Evolutionary conservation across 2,329 filamentous ascomycete species (phyloP).

Genomic region (Sporothrix pallida): DNA sequence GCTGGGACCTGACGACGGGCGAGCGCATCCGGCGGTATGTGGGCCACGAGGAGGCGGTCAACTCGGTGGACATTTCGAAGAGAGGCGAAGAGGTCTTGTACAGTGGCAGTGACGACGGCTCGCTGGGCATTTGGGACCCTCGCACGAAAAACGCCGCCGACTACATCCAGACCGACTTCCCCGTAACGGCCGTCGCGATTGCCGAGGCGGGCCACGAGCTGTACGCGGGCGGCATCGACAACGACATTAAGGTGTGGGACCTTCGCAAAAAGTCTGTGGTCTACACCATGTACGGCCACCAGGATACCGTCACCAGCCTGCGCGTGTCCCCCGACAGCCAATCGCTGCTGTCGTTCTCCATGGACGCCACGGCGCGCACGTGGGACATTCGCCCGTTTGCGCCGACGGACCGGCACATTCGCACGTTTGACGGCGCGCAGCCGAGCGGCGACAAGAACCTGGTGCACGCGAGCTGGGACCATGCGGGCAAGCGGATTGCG

Average conservation of each 20-base stretch:
- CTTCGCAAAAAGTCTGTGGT: conserved; percentile 86
- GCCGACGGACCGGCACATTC: conserved; percentile 80
- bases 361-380: conserved; percentile 91
- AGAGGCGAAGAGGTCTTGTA: conserved; percentile 89
- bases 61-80: conserved; percentile 84
- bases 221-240: conserved; percentile 93
- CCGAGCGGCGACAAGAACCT: conserved; percentile 90
- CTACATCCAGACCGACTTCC: conserved; percentile 88
- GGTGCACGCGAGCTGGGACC: conserved; percentile 87
- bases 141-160: conserved; percentile 86
- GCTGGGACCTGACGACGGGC: conserved; percentile 94
- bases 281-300: conserved; percentile 87
- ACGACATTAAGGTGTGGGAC: conserved; percentile 97
- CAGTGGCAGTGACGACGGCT: conserved; percentile 91
- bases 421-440: conserved; percentile 90
- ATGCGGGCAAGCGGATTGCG: conserved; percentile 82
- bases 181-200: conserved; percentile 88
- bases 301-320: conserved; percentile 88
- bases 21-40: conserved; percentile 87
- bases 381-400: conserved; percentile 98
- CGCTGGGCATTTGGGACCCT: conserved; percentile 94
- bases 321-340: conserved; percentile 93
- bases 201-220: conserved; percentile 94
- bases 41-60: conserved; percentile 96
- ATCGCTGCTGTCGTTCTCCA: conserved; percentile 85